Evolutionary conservation across 306 rosid genomes (phyloP).

Genomic region (Rosa multiflora): DNA sequence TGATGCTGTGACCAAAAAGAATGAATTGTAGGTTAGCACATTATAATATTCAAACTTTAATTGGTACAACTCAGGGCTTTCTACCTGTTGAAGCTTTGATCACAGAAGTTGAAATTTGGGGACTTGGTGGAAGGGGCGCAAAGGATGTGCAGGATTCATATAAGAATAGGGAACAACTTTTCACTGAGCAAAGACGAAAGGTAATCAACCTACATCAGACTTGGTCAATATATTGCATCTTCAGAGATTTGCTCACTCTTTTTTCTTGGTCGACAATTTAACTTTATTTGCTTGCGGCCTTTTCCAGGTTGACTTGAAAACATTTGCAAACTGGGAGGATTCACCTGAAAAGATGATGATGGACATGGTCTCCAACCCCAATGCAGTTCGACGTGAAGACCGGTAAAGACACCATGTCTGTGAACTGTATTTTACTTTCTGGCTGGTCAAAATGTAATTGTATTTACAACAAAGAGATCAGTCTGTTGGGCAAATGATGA

Average conservation of each 20-base stretch:
- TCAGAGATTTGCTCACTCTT: not conserved
- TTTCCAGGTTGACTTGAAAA: slow-evolving; percentile 82
- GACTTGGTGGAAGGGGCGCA: slow-evolving; percentile 69
- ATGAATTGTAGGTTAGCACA: not conserved
- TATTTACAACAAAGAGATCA: not conserved
- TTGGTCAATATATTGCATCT: not conserved
- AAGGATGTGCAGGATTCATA: slow-evolving; percentile 60
- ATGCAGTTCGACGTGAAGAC: slow-evolving; percentile 73
- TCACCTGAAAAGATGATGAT: slow-evolving; percentile 92
- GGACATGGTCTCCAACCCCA: slow-evolving; percentile 79
- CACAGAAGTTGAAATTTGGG: slow-evolving; percentile 89
- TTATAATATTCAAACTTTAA: not conserved
- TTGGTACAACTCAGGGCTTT: slow-evolving; percentile 61
- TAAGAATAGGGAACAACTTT: slow-evolving; percentile 87
- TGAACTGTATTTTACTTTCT: not conserved
- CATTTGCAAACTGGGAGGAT: slow-evolving; percentile 88
- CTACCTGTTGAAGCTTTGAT: slow-evolving; percentile 66
- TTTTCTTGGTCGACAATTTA: not conserved
- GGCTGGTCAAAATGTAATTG: not conserved
- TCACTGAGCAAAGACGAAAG: slow-evolving; percentile 81
- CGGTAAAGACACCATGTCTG: slow-evolving; percentile 37
- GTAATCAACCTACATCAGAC: slow-evolving; percentile 30
- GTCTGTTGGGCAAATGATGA: not conserved
- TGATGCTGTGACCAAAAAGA: not conserved
- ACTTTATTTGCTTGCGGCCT: not conserved